Base-by-base conservation (phyloP, 2,329 filamentous ascomycete genomes). In the Neofusicoccum sp. region DNA sequence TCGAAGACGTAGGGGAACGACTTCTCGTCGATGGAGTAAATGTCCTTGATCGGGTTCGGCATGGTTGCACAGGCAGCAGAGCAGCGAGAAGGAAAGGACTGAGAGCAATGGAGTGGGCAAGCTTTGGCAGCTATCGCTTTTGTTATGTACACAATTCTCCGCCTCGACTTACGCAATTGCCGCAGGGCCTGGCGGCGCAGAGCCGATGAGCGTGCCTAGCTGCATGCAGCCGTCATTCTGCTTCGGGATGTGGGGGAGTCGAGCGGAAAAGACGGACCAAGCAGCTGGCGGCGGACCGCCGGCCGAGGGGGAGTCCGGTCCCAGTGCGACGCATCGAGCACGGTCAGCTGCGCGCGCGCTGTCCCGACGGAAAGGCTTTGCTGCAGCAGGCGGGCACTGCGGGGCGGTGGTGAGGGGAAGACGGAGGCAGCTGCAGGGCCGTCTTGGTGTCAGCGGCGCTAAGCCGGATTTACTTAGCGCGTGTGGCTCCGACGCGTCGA, bases 1-100 rank as follows among this genome's bases (percentile, higher is more conserved):
- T 83, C 80, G 67, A 78, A 82, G 60, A 85, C 75, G 71, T 85
- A 85, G 3, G 73, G 69, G 56, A 75, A 77, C 4, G 72, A 76
- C 14, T 68, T 67, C 14, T 72, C 67, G 70, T 77, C 74, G 9
- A 76, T 63, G 2, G 66, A 71, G 65, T 73, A 66, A 43, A 72
- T 69, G 56, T 76, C 71, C 64, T 73, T 72, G 61, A 76, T 67
- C 56, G 70, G 44, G 61, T 50, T 63, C 28, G 61, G 54, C 61
- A 63, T 63, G 28, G 28, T 48, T 45, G 49, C 43, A 36, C 9
- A n/a, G 16, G 33, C 11, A 34, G 29, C 54, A 39, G n/a, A 6
- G 37, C 29, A 8, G 29, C 41, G 12, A 8, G 5, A 9, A 31
- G 39, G 9, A 1, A 14, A 28, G 6, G 7, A 6, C 14, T 33